phyloP scores from a whole-genome alignment of 495 filamentous ascomycete species.

The Neurospora sp. region DNA sequence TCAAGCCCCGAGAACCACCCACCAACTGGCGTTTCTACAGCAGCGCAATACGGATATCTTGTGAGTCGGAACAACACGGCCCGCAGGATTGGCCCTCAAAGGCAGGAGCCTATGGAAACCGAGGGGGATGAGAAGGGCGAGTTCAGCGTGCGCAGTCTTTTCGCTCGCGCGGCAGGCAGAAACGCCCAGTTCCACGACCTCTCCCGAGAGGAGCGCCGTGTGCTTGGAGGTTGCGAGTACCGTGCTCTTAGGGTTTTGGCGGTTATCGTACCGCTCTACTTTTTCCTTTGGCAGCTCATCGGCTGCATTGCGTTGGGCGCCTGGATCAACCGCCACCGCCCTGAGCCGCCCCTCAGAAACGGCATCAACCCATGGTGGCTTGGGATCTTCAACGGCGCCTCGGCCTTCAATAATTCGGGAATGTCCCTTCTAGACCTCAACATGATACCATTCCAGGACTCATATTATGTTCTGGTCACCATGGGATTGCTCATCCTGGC shows the following conservation, averaged over 20 bases:
- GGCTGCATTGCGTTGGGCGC: slow-evolving; percentile 62
- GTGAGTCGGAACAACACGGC: neutral
- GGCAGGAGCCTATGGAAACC: neutral
- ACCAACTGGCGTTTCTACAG: slow-evolving; percentile 1
- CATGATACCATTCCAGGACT: slow-evolving; percentile 59
- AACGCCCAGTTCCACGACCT: slow-evolving; percentile 69
- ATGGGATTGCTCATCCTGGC: slow-evolving; percentile 71
- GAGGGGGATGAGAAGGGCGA: slow-evolving; percentile 1
- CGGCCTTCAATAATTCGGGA: slow-evolving; percentile 80
- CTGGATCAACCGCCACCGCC: slow-evolving; percentile 52
- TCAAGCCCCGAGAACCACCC: neutral
- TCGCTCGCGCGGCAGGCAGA: slow-evolving; percentile 40
- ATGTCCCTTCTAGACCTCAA: slow-evolving; percentile 79
- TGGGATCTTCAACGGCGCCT: slow-evolving; percentile 58
- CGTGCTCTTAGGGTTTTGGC: slow-evolving; percentile 62
- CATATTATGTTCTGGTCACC: slow-evolving; percentile 62
- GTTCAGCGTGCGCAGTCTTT: slow-evolving; percentile 13
- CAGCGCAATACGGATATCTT: neutral
- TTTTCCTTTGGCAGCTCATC: slow-evolving; percentile 57
- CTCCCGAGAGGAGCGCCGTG: slow-evolving; percentile 54
- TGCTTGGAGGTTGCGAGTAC: slow-evolving; percentile 73
- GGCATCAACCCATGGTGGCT: slow-evolving; percentile 57
- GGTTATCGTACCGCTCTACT: slow-evolving; percentile 65
- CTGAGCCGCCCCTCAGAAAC: slow-evolving; percentile 50
- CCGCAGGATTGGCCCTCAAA: neutral